Base-by-base conservation (phyloP, 257 asterid species). In the Galeopsis tetrahit region DNA sequence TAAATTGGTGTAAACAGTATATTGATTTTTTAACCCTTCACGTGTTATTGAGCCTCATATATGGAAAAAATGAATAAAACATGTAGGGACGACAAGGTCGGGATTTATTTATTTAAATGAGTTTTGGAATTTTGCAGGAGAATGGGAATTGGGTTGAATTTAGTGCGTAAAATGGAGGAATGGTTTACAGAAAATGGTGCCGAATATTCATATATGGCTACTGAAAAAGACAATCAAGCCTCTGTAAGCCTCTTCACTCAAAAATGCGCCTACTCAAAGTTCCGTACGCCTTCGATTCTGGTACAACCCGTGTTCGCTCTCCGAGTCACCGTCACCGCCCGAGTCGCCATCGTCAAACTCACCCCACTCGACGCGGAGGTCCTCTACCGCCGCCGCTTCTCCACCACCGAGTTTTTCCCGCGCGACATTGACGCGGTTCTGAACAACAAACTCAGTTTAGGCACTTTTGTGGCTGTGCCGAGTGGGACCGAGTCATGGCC, bases 271-370 rank as follows among this genome's bases (percentile, higher is more conserved):
- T 90, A 90, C 68, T 75, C 90, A 10, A 86, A 84, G 59, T 93
- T 93, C 83, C 96, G 97, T 2, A 87, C 89, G n/a, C 96, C 97
- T 2, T 43, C 90, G 6, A 87, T 93, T 43, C 58, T 93, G 21
- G 98, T 93, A 40, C 95, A 86, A 7, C 95, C 97, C 28, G 97
- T 93, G 0, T 93, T 87, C 72, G 95, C 95, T 8, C 98, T 90
- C 79, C 89, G 83, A 0, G 74, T 84, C 69, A 66, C 75, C 3
- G 36, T 77, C 59, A 48, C 65, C 17, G 36, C 31, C 10, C 80
- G 84, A 4, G 81, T 85, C 67, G 17, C 84, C 14, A 76, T 90
- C 38, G 15, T 93, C 71, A 71, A 69, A 43, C 96, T 92, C 83
- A 14, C 35, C 58, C 59, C 85, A 32, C 13, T 73, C 68, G 97